Evolutionary conservation across 441 rosid species (phyloP), one percentile per base, ranked within the genome.

Genomic region (Mallotus repandus): DNA sequence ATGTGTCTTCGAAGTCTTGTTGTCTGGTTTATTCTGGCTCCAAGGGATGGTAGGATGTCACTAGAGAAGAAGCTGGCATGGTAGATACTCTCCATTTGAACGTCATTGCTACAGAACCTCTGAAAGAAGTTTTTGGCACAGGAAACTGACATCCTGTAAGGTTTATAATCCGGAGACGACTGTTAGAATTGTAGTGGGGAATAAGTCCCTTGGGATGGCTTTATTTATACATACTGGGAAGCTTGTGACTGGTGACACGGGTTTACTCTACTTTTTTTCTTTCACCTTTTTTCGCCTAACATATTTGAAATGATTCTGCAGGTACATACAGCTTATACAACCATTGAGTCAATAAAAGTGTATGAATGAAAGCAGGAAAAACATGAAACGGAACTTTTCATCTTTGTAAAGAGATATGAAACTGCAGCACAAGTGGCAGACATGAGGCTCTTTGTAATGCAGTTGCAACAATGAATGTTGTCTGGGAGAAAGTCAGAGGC

Each of bases 41-140:
- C 99, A 63, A 95, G 98, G 22, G 99, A 90, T 60, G 99, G 99
- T 41, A 95, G 84, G 73, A 93, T 88, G 81, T 95, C 99, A 11
- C 83, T 77, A 13, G 99, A 91, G 81, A 92, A 90, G 89, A 89
- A 87, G 81, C 85, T 82, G 73, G 89, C 91, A 14, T 83, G 86
- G 54, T 81, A 76, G 9, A 79, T 68, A 57, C 84, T 81, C 45
- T 78, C 86, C 78, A 73, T 76, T 57, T 76, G 89, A 70, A 83
- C 86, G 56, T 86, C 97, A 16, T 91, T 97, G 1, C 76, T 77
- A 60, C 94, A 96, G 84, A 96, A 95, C 68, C 99, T 83, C 62
- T 77, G 85, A 78, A 93, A 86, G 96, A 93, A 92, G 72, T 76
- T 85, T 83, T 84, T 84, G 50, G 84, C 74, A 63, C 89, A 60